Evolutionary conservation across 306 rosid species (phyloP), one percentile per base, ranked within the genome.

Genomic region (Lathyrus tuberosus): DNA sequence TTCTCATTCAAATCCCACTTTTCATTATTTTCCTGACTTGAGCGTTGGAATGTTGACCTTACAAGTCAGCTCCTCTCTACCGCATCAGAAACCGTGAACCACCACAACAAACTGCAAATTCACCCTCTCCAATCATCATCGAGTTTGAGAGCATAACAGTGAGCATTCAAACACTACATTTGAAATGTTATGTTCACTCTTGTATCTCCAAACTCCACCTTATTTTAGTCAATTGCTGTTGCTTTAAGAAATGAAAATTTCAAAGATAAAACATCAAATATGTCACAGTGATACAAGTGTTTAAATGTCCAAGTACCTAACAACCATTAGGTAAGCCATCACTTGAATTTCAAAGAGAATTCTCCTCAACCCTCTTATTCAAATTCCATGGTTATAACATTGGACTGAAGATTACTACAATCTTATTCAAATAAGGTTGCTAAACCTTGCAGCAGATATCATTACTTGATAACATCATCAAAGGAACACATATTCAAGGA

Each of bases 191-290:
- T 78, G 61, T 53, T 85, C 84, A 69, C 76, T 35, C 70, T 49
- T 56, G 68, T 52, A 37, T 64, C 67, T 81, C 72, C 18, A 16
- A 5, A 67, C 3, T 78, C 77, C 71, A 66, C 76, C 81, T 73
- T 77, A 46, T 78, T 79, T 47, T 76, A 76, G 81, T 62, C 70
- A 75, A 66, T 76, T 75, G 85, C 80, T 62, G 75, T 92, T 85
- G 85, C 96, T 92, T 92, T 62, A 90, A 83, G 93, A 67, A 57
- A 73, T 79, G 86, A 90, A 52, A 86, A 85, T 44, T 74, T 30
- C 31, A 41, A 78, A 79, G 77, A 30, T 63, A 62, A 77, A 33
- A 40, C 44, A n/a, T 81, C 13, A 22, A 20, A 65, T 59, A 28
- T 58, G 44, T 56, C 43, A 77, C 65, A 17, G 4, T 53, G 73